Evolutionary conservation across 2,329 filamentous ascomycete species (phyloP).

Genomic region (Rhinocladiella similis): DNA sequence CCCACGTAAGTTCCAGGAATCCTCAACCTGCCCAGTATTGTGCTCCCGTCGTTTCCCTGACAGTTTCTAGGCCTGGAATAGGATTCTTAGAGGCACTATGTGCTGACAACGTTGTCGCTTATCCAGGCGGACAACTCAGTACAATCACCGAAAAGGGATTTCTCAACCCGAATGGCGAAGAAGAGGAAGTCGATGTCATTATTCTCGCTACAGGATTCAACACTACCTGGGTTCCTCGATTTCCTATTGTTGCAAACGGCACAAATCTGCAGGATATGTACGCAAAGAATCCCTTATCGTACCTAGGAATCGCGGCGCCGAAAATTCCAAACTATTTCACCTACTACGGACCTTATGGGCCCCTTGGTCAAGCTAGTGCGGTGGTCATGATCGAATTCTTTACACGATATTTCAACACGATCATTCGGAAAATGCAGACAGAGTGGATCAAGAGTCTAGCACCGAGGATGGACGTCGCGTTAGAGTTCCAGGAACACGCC

Average conservation of each 20-base stretch:
- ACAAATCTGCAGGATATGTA: constrained; percentile 16
- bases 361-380: constrained; percentile 24
- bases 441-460: constrained; percentile 15
- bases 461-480: constrained; percentile 26
- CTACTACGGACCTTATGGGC: constrained; percentile 29
- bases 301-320: constrained; percentile 6
- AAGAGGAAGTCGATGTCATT: constrained; percentile 10
- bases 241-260: constrained; percentile 7
- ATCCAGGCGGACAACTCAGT: constrained; percentile 2
- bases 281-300: constrained; percentile 24
- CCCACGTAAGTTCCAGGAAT: constrained; percentile 24
- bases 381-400: constrained; percentile 27
- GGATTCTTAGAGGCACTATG: constrained; percentile 18
- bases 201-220: constrained; percentile 35
- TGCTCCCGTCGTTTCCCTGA: constrained; percentile 41
- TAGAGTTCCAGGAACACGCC: constrained; percentile 39
- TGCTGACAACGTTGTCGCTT: constrained; percentile 7
- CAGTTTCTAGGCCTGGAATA: constrained; percentile 42
- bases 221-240: constrained; percentile 19
- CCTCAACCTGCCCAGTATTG: constrained; percentile 35
- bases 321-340: constrained; percentile 32
- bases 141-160: constrained; percentile 24
- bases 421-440: constrained; percentile 27
- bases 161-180: constrained; percentile 3
- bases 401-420: constrained; percentile 22